A percentile compares a stretch with the other conserved stretches of the same genome.
phyloP scores from a whole-genome alignment of 73 alveolate species.

The Paraurostyla sp. region DNA sequence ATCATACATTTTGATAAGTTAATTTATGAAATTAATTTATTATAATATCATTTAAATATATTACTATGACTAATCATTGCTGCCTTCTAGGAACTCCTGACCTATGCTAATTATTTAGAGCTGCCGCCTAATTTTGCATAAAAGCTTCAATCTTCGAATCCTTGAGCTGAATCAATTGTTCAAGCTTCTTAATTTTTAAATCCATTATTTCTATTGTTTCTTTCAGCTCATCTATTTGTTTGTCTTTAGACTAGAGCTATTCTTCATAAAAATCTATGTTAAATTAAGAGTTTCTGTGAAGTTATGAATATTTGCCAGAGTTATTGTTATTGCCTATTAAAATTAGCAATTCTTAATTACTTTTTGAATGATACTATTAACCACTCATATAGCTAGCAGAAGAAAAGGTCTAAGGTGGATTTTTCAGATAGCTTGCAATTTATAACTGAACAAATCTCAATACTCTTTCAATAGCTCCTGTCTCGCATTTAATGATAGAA shows the following conservation, averaged over 20 bases:
- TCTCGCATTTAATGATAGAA: constrained; percentile 69
- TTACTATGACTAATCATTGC: not conserved
- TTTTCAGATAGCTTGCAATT: constrained; percentile 49
- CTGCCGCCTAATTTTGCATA: not conserved
- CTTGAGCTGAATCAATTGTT: constrained; percentile 62
- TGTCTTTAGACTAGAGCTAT: constrained; percentile 53
- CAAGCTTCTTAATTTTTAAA: constrained; percentile 72
- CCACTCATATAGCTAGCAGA: not conserved
- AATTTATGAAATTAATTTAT: not conserved
- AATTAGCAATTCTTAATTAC: not conserved
- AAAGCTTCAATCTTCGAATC: constrained; percentile 72
- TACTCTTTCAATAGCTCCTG: constrained; percentile 82
- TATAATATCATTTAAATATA: not conserved
- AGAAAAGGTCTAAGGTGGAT: not conserved
- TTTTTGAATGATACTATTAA: not conserved
- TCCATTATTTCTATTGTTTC: constrained; percentile 80
- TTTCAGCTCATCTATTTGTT: constrained; percentile 64
- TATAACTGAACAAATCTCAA: constrained; percentile 63
- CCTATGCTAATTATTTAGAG: too few relatives aligned
- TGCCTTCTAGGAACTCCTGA: too few relatives aligned
- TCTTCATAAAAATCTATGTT: constrained; percentile 50
- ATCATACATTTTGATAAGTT: constrained; percentile 29
- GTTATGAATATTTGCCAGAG: not conserved
- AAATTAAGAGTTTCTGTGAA: not conserved
- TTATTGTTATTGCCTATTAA: not conserved